Evolutionary conservation across 352 stramenopile genomes (phyloP), one percentile per base, ranked within the genome.

Genomic region (Discostella stelligera): DNA sequence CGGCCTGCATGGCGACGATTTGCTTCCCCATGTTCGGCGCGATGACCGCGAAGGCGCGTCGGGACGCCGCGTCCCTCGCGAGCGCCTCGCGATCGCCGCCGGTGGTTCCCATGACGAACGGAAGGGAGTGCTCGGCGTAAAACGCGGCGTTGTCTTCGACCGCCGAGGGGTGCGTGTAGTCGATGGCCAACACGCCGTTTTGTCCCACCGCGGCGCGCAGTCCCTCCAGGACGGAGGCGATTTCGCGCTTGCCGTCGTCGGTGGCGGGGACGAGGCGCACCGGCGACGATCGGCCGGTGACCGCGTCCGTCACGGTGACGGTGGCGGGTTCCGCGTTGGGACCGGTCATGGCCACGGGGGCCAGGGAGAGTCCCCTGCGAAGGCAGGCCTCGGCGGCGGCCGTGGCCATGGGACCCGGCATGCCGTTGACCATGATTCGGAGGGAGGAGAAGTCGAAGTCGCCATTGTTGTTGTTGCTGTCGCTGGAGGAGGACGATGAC

Each of bases 11-110:
- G 4, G 93, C 93, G 16, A 96, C 93, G 78, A 96, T 96, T 82
- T 96, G 93, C 74, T 97, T 97, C 18, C 86, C 91, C 94, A 97
- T 97, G 76, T 97, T 96, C 16, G 92, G 94, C 25, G 94, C 94
- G 84, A 97, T 96, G 0, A 97, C 88, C 41, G 91, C 92, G 74
- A 94, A 96, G 71, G 91, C 79, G 5, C 79, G 79, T 0, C 73
- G 60, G 9, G 84, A 80, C 56, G 80, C 68, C 10, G 95, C 89
- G 65, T 87, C 86, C 6, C 80, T 55, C 78, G 93, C 79, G 2
- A 97, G 74, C 53, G 87, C 71, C 11, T 94, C 90, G 39, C 88
- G 86, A 81, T 95, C 89, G 11, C 87, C 89, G 25, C 92, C 92
- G 11, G 92, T 96, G 3, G 92, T 96, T 32, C 93, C 94, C 93